A percentile compares a stretch with the other conserved stretches of the same genome.
These are phyloP conservation scores for Fusarium sp. DNA, from an alignment of 2,329 filamentous ascomycete species.

Conservation along the genomic window DNA sequence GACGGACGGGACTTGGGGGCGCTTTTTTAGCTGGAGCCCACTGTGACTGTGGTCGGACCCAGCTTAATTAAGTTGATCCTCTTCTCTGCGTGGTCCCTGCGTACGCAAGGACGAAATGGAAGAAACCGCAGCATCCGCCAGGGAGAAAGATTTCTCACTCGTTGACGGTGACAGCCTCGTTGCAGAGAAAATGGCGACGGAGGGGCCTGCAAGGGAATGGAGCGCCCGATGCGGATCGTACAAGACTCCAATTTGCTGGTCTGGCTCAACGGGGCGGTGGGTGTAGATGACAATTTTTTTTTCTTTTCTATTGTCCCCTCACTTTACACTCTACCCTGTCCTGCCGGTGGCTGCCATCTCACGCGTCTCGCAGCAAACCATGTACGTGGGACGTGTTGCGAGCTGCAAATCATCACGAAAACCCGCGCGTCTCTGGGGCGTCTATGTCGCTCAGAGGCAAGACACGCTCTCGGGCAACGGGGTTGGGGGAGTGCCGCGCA, in stretches of 20 bases:
- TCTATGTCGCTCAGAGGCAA: conserved; percentile 34
- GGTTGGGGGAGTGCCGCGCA: conserved; percentile 37
- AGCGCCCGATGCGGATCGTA: conserved; percentile 24
- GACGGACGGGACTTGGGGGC: conserved; percentile 12
- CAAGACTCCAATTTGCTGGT: conserved; percentile 35
- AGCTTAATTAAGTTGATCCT: conserved; percentile 33
- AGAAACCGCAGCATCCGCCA: conserved; percentile 33
- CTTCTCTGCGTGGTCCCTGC: conserved; percentile 34
- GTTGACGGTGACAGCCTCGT: conserved; percentile 37
- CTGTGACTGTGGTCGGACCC: conserved; percentile 24
- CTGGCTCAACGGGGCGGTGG: conserved; percentile 26
- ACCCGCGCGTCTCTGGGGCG: conserved; percentile 37
- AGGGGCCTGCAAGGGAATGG: conserved; percentile 32
- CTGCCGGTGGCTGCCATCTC: conserved; percentile 34
- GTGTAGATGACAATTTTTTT: conserved; percentile 28
- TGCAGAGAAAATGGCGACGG: conserved; percentile 33
- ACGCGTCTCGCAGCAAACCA: conserved; percentile 47
- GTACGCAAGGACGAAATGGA: neutral
- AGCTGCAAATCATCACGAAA: conserved; percentile 42
- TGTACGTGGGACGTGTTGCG: conserved; percentile 45
- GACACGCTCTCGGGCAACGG: conserved; percentile 39
- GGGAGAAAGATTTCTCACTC: conserved; percentile 1
- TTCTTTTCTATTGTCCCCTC: conserved; percentile 27
- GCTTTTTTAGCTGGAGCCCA: conserved; percentile 12
- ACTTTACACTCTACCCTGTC: conserved; percentile 19